These are phyloP conservation scores for Microcyclospora tardicrescens DNA, from an alignment of 2,329 filamentous ascomycete species.

Conservation along the genomic window DNA sequence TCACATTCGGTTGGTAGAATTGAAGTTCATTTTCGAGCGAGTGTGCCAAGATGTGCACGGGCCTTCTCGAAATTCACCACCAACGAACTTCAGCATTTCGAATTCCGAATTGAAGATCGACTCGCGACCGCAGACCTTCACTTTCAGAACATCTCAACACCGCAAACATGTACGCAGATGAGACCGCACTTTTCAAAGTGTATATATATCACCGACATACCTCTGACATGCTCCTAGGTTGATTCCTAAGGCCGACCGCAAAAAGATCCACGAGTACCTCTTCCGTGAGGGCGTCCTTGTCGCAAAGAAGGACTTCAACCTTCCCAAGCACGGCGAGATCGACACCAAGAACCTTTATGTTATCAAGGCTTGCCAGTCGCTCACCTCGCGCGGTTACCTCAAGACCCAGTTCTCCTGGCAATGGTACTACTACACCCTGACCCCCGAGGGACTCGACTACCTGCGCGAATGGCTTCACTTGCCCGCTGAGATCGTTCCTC, in stretches of 20 bases:
- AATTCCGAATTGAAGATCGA: background rate
- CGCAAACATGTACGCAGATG: conserved; percentile 30
- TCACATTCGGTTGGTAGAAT: too few species aligned
- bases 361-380: conserved; percentile 97
- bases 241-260: conserved; percentile 99
- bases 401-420: conserved; percentile 99
- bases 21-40: too few species aligned
- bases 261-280: conserved; percentile 99
- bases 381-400: conserved; percentile 94
- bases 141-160: conserved; percentile 13
- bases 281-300: conserved; percentile 79
- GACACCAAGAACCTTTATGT: conserved; percentile 98
- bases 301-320: conserved; percentile 98
- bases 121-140: too few species aligned
- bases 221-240: conserved; percentile 47
- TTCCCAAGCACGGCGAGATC: conserved; percentile 93
- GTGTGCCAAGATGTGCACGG: too few species aligned
- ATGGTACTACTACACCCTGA: conserved; percentile 99
- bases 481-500: conserved; percentile 96
- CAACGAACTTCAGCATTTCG: conserved; percentile 1
- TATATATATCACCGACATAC: too few species aligned
- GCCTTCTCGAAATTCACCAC: too few species aligned
- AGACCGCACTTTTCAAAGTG: conserved; percentile 1
- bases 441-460: conserved; percentile 98
- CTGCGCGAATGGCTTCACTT: conserved; percentile 99